These are phyloP conservation scores for Sisymbrium irio DNA, from an alignment of 345 rosid species.

Conservation along the genomic window DNA sequence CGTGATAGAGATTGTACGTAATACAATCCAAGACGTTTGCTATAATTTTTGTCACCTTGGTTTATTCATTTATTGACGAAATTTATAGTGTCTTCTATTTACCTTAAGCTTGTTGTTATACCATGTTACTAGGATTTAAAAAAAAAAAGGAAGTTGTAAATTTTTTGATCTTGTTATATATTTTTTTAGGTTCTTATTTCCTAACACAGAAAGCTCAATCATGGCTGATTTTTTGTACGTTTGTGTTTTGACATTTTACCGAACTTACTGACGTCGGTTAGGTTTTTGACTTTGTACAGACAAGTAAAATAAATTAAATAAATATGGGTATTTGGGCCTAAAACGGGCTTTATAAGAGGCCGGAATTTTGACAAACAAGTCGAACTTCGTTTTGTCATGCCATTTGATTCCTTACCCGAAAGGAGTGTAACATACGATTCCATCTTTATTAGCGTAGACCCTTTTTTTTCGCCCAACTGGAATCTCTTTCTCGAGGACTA, in stretches of 20 bases:
- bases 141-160: neutral
- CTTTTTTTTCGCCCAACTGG: no score
- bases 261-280: neutral
- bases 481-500: no score
- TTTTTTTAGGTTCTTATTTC: neutral
- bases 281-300: constrained; percentile 11
- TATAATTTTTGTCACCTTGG: constrained; percentile 11
- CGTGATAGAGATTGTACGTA: constrained; percentile 15
- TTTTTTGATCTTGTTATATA: neutral
- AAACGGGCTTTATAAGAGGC: neutral
- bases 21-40: constrained; percentile 12
- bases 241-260: neutral
- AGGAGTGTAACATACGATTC: neutral
- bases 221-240: neutral
- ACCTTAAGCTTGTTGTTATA: neutral
- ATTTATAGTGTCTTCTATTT: neutral
- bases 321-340: constrained; percentile 1
- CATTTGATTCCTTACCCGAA: neutral
- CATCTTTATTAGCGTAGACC: no score
- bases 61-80: neutral
- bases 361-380: neutral
- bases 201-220: neutral
- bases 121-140: neutral
- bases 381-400: neutral
- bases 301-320: neutral